Conservation (phyloP, 1,284 basidiomycete species). For the Cerrena zonata region DNA sequence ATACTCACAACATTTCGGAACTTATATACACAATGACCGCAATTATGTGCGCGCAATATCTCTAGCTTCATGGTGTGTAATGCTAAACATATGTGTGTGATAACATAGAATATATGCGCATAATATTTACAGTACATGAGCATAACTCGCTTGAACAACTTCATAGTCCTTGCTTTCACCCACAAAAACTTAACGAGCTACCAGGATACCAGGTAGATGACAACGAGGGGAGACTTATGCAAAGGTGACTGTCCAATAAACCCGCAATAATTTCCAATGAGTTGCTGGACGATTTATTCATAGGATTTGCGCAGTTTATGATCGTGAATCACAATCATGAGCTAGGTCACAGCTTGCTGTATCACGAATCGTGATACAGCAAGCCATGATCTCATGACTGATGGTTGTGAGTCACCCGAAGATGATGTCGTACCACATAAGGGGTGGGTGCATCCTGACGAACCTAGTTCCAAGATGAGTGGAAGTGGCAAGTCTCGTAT, state of each 20-base stretch:
- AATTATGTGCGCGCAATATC: too few species aligned
- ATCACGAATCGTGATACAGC: too few species aligned
- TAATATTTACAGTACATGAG: too few species aligned
- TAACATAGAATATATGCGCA: too few species aligned
- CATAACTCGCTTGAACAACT: constrained; percentile 87
- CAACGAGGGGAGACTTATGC: constrained; percentile 70
- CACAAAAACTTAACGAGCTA: too few species aligned
- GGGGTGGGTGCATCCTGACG: constrained; percentile 89
- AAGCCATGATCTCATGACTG: constrained; percentile 91
- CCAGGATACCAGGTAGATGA: too few species aligned
- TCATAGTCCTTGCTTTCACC: constrained; percentile 94
- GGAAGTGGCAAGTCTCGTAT: constrained; percentile 94
- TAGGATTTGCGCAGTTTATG: constrained; percentile 93
- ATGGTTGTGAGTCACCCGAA: constrained; percentile 90
- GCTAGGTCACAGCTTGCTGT: too few species aligned
- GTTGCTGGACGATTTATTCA: constrained; percentile 93
- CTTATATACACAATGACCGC: too few species aligned
- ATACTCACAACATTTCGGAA: too few species aligned
- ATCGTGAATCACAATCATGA: too few species aligned
- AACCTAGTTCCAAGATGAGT: constrained; percentile 99
- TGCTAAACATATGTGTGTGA: too few species aligned
- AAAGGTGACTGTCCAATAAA: constrained; percentile 78
- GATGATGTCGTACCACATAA: constrained; percentile 97
- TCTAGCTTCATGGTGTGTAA: too few species aligned
- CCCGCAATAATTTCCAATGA: constrained; percentile 90